Evolutionary conservation across 306 rosid species (phyloP), one percentile per base, ranked within the genome.

Genomic region (Vicia villosa): DNA sequence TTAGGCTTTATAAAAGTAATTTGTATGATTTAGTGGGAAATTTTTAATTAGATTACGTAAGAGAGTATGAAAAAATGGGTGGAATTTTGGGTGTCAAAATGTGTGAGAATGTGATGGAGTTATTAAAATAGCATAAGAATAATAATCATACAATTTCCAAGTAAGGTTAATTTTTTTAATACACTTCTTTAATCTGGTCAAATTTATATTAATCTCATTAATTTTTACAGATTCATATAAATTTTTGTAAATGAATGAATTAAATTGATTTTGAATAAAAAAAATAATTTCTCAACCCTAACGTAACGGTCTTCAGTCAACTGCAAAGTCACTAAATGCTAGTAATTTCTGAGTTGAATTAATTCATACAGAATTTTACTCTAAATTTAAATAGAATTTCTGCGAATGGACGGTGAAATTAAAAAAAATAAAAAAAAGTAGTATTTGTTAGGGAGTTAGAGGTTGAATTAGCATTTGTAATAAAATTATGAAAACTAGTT

Each of bases 71-170:
- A 34, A 73, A 60, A 37, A 74, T 46, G 38, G 4, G 65, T 76
- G 82, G 77, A 76, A 73, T 72, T 58, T 75, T 10, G 73, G 77
- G 70, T 47, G 84, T 83, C 75, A 80, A 50, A 59, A 15, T 43
- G 73, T 63, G 55, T 13, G 41, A 15, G 52, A 46, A 55, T 51
- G 64, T 67, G 52, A 74, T 13, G 38, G 19, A 56, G n/a, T 15
- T 50, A 42, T 66, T 76, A 40, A 52, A 20, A 21, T 19, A 52
- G 32, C 8, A 52, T 10, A 49, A 17, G 17, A 3, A 8, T 9
- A 7, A 17, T 19, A 49, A 49, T 41, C n/a, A 41, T 13, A 10
- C n/a, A 41, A 4, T 41, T 41, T 41, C n/a, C 46, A 41, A 24
- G 28, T 24, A 24, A 41, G 1, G n/a, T 41, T 34, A 2, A 41